Evolutionary conservation across 495 filamentous ascomycete species (phyloP), one percentile per base, ranked within the genome.

Genomic region (Daldinia bambusicola): DNA sequence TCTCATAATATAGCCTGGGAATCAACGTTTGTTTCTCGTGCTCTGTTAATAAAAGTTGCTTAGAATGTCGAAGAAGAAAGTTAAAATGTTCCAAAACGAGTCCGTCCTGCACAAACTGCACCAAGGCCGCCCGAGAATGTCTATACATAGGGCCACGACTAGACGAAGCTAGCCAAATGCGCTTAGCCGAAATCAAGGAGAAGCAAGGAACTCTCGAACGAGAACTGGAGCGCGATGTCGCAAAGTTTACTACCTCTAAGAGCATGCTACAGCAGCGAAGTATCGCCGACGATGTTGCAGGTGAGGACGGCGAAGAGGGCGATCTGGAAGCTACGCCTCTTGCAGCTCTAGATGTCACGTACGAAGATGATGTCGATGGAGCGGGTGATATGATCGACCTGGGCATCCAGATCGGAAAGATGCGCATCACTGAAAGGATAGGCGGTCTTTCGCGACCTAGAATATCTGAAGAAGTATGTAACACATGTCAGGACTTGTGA

Each of bases 21-120:
- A 74, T 84, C 45, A 87, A 89, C 59, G 78, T 85, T 59, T 86
- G 76, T 87, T 88, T 70, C 85, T 81, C 16, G 84, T 80, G 26
- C 88, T 86, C 77, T 75, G 88, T 59, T 2, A 20, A 41, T 51
- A 52, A 58, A 69, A 73, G 70, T 34, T 73, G 70, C 41, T 57
- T 73, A 66, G 89, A 92, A 77, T 95, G 92, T 74, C 88, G 91
- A 32, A 86, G 89, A 41, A 87, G 92, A 52, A 95, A 95, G 79
- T 84, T 93, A 53, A 91, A 91, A 76, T 95, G 92, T 79, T 89
- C 92, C 80, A 94, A 92, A 79, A 80, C 80, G 20, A 84, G 87
- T 60, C 91, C 92, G 50, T 70, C 75, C 40, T 95, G 92, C 73
- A 84, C 82, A 63, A 92, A 91, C 76, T 94, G 92, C 76, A 75